Conservation (phyloP, 1,284 basidiomycete genomes). For the Fomitiporia mediterranea region DNA sequence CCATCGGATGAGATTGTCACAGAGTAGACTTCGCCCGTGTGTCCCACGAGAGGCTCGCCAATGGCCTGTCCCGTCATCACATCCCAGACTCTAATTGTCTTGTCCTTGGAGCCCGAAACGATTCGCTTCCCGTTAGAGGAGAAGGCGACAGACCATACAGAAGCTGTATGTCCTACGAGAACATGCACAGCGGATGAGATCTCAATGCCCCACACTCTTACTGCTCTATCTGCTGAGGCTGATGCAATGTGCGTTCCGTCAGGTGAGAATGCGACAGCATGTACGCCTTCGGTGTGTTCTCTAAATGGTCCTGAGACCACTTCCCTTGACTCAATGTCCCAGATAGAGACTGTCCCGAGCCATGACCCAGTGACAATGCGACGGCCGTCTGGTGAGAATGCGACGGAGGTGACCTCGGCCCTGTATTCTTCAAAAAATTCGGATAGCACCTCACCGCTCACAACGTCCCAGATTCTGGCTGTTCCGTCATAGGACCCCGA, state of each 20-base stretch:
- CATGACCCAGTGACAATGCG: neutral
- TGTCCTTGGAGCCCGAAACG: neutral
- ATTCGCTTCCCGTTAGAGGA: neutral
- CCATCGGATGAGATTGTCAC: constrained; percentile 7
- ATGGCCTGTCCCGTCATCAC: neutral
- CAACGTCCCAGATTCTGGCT: constrained; percentile 20
- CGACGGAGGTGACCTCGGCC: neutral
- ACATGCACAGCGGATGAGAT: neutral
- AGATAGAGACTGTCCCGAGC: neutral
- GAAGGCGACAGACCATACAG: neutral
- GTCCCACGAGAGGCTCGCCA: neutral
- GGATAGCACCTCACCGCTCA: neutral
- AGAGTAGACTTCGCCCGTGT: neutral
- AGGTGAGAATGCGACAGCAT: neutral
- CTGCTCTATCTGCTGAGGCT: neutral
- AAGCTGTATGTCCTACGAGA: neutral
- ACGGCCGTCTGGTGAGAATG: constrained; percentile 2
- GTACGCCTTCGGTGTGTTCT: neutral
- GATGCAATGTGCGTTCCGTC: constrained; percentile 8
- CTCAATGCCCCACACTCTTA: constrained; percentile 1
- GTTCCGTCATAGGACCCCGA: constrained; percentile 17
- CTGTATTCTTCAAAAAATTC: neutral
- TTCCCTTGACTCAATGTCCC: neutral
- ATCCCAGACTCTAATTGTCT: neutral
- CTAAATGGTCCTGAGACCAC: neutral